Conservation (phyloP, 208 protist genomes). For the Trypanosoma avium region DNA sequence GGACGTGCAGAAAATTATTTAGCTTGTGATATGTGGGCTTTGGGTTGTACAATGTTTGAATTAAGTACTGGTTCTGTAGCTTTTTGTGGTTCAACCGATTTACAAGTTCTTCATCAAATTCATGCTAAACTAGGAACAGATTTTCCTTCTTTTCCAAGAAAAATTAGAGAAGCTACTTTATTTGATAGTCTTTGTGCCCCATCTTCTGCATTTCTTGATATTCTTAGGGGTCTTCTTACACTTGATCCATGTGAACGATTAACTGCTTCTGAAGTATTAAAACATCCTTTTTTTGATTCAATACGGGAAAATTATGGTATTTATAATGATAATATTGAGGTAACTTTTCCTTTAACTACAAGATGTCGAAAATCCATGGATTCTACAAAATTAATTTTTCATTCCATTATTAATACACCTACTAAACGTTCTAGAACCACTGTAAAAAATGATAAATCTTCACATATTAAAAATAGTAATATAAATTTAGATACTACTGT, state of each 20-base stretch:
- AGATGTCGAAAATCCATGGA: constrained; percentile 7
- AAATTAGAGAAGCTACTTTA: constrained; percentile 26
- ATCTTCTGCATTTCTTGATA: constrained; percentile 38
- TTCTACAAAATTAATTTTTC: constrained; percentile 10
- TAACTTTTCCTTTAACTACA: constrained; percentile 15
- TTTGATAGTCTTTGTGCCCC: constrained; percentile 38
- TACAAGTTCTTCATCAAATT: constrained; percentile 71
- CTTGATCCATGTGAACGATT: constrained; percentile 53
- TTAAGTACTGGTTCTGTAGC: constrained; percentile 48
- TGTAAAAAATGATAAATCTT: too few relatives aligned
- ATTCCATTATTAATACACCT: constrained; percentile 9
- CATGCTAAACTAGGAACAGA: constrained; percentile 52
- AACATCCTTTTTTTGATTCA: constrained; percentile 56
- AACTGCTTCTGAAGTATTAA: constrained; percentile 49
- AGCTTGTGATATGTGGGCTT: constrained; percentile 74
- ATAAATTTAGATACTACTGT: constrained; percentile 3
- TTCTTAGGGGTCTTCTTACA: constrained; percentile 54
- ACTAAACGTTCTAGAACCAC: constrained; percentile 6
- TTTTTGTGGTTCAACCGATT: constrained; percentile 55
- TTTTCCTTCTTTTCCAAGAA: constrained; percentile 46
- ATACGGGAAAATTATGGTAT: constrained; percentile 15
- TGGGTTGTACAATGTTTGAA: constrained; percentile 80
- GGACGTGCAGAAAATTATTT: constrained; percentile 38
- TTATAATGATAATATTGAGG: neutral
- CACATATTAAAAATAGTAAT: neutral